Percentiles rank a stretch among this genome's conserved stretches.
These are phyloP conservation scores for Odontarrhena argentea DNA, from an alignment of 345 rosid genomes.

Conservation along the genomic window DNA sequence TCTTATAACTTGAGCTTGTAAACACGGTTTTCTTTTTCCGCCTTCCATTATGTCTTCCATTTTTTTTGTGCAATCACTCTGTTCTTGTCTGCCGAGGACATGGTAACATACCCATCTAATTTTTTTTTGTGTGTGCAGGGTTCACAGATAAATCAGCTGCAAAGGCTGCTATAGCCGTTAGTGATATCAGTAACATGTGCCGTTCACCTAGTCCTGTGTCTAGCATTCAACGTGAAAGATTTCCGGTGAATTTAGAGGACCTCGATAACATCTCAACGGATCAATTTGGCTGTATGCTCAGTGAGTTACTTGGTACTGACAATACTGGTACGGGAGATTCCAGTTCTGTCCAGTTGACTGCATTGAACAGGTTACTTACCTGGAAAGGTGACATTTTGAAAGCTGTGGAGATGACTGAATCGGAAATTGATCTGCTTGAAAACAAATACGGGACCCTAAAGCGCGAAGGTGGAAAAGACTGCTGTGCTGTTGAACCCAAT, in stretches of 20 bases:
- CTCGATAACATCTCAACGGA: conserved; percentile 54
- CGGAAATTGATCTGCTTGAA: conserved; percentile 89
- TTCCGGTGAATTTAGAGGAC: conserved; percentile 70
- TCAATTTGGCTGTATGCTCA: conserved; percentile 63
- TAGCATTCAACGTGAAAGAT: conserved; percentile 55
- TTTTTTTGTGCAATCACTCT: conserved; percentile 5
- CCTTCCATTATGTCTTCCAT: conserved; percentile 23
- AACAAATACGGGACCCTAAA: conserved; percentile 62
- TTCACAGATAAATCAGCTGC: conserved; percentile 63
- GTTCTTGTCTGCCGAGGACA: conserved; percentile 11
- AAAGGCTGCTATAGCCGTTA: conserved; percentile 52
- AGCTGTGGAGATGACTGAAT: conserved; percentile 72
- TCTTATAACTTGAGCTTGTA: conserved; percentile 6
- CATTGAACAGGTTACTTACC: conserved; percentile 60
- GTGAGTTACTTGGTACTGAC: conserved; percentile 66
- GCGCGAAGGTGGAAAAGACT: conserved; percentile 45
- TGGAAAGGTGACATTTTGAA: conserved; percentile 70
- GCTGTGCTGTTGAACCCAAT: conserved; percentile 32
- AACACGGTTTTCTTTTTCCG: conserved; percentile 14
- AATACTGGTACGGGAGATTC: conserved; percentile 62
- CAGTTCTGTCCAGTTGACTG: conserved; percentile 54
- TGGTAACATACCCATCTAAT: background rate
- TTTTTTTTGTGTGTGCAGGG: conserved; percentile 50
- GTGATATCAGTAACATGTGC: conserved; percentile 59
- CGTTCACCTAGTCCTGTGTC: conserved; percentile 64